phyloP scores from a whole-genome alignment of 1,284 basidiomycete genomes.

The Neotropicomus parvogracilis region DNA sequence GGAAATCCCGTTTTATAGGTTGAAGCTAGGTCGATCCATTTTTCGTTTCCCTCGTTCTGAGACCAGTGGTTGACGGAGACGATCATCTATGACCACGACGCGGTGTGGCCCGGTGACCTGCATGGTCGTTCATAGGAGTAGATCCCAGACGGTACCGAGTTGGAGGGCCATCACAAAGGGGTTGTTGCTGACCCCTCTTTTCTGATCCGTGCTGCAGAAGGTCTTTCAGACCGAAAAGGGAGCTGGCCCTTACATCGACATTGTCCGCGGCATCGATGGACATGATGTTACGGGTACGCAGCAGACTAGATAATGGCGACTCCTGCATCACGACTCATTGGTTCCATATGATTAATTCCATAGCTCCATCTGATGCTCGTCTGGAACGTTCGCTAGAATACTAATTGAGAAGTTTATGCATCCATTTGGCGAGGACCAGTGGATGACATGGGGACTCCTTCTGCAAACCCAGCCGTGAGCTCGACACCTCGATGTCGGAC shows the following conservation, averaged over 20 bases:
- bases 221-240: neutral
- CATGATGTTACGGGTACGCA: neutral
- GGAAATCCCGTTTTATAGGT: neutral
- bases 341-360: no score
- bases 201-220: neutral
- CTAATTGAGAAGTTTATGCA: no score
- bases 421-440: no score
- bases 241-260: neutral
- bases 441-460: no score
- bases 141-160: neutral
- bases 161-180: conserved; percentile 4
- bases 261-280: neutral
- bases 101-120: conserved; percentile 20
- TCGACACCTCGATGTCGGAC: no score
- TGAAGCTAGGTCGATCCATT: conserved; percentile 13
- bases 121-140: conserved; percentile 16
- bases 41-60: neutral
- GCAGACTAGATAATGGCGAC: neutral
- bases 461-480: no score
- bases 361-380: no score
- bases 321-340: no score
- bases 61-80: conserved; percentile 7
- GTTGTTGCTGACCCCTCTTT: conserved; percentile 6
- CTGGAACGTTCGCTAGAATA: no score
- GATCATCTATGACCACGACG: conserved; percentile 17